These are phyloP conservation scores for Solanum appendiculatum DNA, from an alignment of 257 asterid species.

Conservation along the genomic window DNA sequence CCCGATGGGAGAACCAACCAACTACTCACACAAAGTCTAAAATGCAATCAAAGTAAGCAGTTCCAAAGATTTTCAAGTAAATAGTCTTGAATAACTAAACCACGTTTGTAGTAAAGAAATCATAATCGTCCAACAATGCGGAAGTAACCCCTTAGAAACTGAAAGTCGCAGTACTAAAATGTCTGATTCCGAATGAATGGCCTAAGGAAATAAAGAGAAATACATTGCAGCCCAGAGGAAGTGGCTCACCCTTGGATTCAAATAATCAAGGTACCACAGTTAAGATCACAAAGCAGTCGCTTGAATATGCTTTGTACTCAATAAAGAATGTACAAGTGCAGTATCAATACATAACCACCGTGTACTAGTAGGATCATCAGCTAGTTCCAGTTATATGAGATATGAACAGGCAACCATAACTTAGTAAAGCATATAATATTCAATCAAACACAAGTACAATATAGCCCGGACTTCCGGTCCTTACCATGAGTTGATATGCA, in stretches of 20 bases:
- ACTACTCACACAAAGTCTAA: background rate
- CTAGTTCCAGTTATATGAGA: no score
- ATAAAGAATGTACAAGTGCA: no score
- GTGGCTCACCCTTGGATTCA: background rate
- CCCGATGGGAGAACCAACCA: background rate
- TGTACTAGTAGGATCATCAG: no score
- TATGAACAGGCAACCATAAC: no score
- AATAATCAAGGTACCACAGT: background rate
- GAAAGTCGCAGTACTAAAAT: no score
- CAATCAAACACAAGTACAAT: no score
- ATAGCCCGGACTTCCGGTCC: no score
- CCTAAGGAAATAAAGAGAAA: background rate
- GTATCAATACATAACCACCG: no score
- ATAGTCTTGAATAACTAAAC: background rate
- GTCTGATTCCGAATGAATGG: background rate
- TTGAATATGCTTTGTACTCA: no score
- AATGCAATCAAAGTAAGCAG: background rate
- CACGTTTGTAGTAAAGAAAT: background rate
- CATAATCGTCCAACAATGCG: background rate
- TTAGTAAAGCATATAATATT: no score
- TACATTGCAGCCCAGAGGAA: background rate
- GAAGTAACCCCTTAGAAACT: background rate
- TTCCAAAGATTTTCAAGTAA: background rate
- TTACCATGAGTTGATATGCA: background rate
- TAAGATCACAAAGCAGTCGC: background rate